Evolutionary conservation across 1,284 basidiomycete genomes (phyloP).

Genomic region (Prillingera fragicola): DNA sequence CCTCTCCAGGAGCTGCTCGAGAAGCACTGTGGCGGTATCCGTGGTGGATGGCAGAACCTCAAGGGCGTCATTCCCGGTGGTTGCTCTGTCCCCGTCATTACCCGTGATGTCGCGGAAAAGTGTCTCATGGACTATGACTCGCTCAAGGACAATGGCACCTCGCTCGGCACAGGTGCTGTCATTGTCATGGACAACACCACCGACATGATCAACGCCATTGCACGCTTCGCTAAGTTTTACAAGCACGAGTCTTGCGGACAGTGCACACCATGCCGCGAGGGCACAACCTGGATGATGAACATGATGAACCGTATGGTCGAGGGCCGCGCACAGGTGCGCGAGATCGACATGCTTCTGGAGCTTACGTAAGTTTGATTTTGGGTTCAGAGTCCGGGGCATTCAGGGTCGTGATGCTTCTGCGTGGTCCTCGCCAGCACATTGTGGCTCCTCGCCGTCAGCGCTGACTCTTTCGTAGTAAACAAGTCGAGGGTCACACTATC

Average conservation of each 20-base stretch:
- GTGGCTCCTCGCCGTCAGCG: background rate
- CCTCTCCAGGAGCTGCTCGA: conserved; percentile 89
- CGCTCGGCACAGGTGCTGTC: conserved; percentile 94
- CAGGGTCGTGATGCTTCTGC: no score
- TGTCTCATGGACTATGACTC: conserved; percentile 99
- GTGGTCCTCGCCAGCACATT: background rate
- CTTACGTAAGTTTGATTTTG: conserved; percentile 68
- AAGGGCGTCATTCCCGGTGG: conserved; percentile 89
- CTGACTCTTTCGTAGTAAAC: conserved; percentile 60
- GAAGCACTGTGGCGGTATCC: conserved; percentile 92
- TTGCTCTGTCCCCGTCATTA: conserved; percentile 90
- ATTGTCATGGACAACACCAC: conserved; percentile 99
- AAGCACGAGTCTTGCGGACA: conserved; percentile 99
- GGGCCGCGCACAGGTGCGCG: conserved; percentile 81
- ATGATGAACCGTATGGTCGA: conserved; percentile 86
- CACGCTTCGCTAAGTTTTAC: conserved; percentile 90
- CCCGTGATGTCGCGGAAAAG: conserved; percentile 71
- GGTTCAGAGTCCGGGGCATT: no score
- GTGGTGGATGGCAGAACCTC: conserved; percentile 93
- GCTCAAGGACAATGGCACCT: conserved; percentile 87
- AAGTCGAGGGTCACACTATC: conserved; percentile 92
- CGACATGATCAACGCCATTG: conserved; percentile 86
- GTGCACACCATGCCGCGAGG: conserved; percentile 94
- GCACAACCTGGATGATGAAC: conserved; percentile 97
- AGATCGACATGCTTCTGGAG: conserved; percentile 96